Evolutionary conservation across 2,329 filamentous ascomycete species (phyloP).

Genomic region (Fonsecaea pedrosoi): DNA sequence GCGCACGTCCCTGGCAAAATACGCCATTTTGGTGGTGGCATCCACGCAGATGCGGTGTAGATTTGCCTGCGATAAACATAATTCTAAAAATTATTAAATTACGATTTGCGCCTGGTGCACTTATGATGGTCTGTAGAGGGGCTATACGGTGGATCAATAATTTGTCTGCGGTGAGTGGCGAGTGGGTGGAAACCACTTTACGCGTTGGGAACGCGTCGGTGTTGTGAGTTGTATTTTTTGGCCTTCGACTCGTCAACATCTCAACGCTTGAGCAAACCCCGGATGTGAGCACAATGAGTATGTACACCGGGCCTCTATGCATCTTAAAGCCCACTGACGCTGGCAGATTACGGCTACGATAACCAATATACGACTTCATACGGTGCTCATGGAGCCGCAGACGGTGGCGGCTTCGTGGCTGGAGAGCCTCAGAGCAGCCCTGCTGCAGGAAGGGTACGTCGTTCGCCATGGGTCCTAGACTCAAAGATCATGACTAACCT

Average conservation of each 20-base stretch:
- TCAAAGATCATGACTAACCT: not conserved
- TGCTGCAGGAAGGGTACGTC: conserved; percentile 49
- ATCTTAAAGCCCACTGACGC: conserved; percentile 4
- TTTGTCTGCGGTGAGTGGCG: not conserved
- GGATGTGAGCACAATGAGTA: conserved; percentile 27
- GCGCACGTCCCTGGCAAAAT: not conserved
- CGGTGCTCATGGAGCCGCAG: conserved; percentile 60
- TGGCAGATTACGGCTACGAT: conserved; percentile 42
- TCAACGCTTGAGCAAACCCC: not conserved
- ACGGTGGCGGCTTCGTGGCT: conserved; percentile 67
- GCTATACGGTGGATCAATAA: conserved; percentile 6
- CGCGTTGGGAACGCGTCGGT: conserved; percentile 24
- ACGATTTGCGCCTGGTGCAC: not conserved
- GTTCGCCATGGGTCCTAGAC: not conserved
- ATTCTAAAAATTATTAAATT: conserved; percentile 25
- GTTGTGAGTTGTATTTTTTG: not conserved
- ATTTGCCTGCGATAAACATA: conserved; percentile 23
- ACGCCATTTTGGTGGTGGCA: not conserved
- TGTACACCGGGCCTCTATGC: not conserved
- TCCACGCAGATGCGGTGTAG: not conserved
- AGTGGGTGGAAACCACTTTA: conserved; percentile 21
- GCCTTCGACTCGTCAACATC: not conserved
- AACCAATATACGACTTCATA: conserved; percentile 64
- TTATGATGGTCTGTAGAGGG: conserved; percentile 14
- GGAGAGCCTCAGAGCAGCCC: conserved; percentile 58